phyloP scores from a whole-genome alignment of 1,284 basidiomycete species.

The Sphaerobolus stellatus region DNA sequence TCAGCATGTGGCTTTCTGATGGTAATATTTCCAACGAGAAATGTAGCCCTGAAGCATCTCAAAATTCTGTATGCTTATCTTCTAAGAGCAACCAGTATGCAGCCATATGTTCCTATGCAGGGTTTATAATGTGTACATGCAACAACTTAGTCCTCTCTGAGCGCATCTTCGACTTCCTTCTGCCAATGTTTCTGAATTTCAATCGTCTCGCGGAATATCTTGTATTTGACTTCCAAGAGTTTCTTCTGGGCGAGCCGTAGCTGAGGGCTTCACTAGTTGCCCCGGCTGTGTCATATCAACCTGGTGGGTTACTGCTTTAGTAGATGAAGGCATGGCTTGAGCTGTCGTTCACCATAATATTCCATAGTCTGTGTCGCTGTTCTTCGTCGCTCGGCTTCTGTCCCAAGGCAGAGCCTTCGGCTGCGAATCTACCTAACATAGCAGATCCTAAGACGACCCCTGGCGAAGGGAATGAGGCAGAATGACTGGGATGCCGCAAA shows the following conservation, averaged over 20 bases:
- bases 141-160: background rate
- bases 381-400: constrained; percentile 44
- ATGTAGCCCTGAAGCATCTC: no score
- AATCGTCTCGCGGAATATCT: constrained; percentile 88
- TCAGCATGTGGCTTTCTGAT: no score
- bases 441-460: constrained; percentile 93
- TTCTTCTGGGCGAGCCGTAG: constrained; percentile 63
- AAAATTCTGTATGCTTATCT: no score
- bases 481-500: constrained; percentile 81
- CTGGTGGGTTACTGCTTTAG: no score
- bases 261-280: constrained; percentile 68
- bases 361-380: constrained; percentile 78
- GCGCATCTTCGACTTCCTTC: constrained; percentile 63
- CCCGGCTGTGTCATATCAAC: constrained; percentile 91
- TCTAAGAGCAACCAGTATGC: no score
- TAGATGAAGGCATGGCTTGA: constrained; percentile 1
- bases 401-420: constrained; percentile 47
- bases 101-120: no score
- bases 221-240: constrained; percentile 89
- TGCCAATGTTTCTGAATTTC: constrained; percentile 86
- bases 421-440: constrained; percentile 90
- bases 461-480: constrained; percentile 74
- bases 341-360: constrained; percentile 76
- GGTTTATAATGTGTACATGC: no score
- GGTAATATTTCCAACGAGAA: no score